Conservation (phyloP, 768 basidiomycete genomes). For the Termitomyces sp. region DNA sequence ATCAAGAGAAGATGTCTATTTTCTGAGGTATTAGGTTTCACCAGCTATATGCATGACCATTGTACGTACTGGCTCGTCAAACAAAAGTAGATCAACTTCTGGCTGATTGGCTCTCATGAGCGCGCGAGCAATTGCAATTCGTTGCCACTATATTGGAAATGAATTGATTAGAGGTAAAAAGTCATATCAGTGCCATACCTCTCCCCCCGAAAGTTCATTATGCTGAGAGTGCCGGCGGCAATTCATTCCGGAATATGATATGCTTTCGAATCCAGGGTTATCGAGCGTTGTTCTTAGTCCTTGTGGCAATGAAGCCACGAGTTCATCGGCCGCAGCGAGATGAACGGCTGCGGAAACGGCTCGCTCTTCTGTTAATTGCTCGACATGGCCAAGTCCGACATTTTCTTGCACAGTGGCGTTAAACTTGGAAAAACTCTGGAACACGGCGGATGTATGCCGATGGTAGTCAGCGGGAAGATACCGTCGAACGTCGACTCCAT, state of each 20-base stretch:
- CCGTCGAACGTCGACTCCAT: constrained; percentile 63
- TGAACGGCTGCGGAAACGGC: constrained; percentile 64
- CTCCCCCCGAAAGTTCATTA: constrained; percentile 80
- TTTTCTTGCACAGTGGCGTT: constrained; percentile 77
- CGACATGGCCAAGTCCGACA: constrained; percentile 78
- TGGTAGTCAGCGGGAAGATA: constrained; percentile 72
- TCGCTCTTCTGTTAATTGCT: constrained; percentile 50
- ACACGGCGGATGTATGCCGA: constrained; percentile 70
- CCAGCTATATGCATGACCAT: not conserved
- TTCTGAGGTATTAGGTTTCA: constrained; percentile 1
- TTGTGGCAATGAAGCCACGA: constrained; percentile 63
- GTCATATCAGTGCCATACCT: constrained; percentile 43
- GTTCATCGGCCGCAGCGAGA: constrained; percentile 64
- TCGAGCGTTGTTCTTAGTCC: constrained; percentile 76
- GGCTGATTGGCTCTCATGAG: constrained; percentile 81
- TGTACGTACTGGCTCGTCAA: constrained; percentile 75
- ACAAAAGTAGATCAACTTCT: constrained; percentile 73
- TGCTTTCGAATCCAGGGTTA: constrained; percentile 51
- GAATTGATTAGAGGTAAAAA: not conserved
- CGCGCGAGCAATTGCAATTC: constrained; percentile 80
- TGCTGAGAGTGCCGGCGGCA: constrained; percentile 30
- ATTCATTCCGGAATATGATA: constrained; percentile 41
- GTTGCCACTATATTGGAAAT: constrained; percentile 62
- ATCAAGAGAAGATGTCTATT: constrained; percentile 75
- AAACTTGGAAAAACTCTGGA: constrained; percentile 84